Evolutionary conservation across 306 rosid genomes (phyloP).

Genomic region (Castanea mollissima): DNA sequence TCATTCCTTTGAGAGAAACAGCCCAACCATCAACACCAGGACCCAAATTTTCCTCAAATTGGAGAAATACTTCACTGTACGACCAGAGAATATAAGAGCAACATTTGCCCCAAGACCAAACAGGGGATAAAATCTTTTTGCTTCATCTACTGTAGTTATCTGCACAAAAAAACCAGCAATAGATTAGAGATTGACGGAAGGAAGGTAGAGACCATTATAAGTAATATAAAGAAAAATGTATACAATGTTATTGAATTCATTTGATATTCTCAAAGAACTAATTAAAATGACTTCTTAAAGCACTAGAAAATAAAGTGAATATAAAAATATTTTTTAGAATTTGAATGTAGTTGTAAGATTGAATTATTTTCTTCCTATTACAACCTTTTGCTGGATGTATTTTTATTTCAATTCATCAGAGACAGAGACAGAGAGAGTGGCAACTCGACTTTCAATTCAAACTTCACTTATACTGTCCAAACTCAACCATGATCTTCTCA

Average conservation of each 20-base stretch:
- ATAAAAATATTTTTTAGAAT: background rate
- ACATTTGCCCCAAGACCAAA: conserved; percentile 94
- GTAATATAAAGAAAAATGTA: background rate
- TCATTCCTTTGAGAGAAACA: conserved; percentile 77
- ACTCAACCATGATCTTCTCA: background rate
- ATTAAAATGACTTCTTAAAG: background rate
- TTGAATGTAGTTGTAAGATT: background rate
- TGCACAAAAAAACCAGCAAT: conserved; percentile 34
- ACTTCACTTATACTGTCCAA: background rate
- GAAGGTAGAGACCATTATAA: background rate
- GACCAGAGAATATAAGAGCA: conserved; percentile 87
- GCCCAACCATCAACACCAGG: conserved; percentile 99
- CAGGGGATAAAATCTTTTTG: conserved; percentile 86
- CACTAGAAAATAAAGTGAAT: background rate
- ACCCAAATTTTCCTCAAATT: conserved; percentile 75
- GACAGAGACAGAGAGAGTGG: background rate
- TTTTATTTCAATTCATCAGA: background rate
- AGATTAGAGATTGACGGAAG: background rate
- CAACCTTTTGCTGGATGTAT: background rate
- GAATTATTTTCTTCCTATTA: background rate
- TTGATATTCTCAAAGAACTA: background rate
- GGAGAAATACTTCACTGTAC: conserved; percentile 92
- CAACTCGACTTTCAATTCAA: background rate
- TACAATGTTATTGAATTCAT: background rate
- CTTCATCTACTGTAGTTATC: conserved; percentile 90